These are phyloP conservation scores for Pichia sp. DNA, from an alignment of 1,139 yeast species.

Conservation along the genomic window DNA sequence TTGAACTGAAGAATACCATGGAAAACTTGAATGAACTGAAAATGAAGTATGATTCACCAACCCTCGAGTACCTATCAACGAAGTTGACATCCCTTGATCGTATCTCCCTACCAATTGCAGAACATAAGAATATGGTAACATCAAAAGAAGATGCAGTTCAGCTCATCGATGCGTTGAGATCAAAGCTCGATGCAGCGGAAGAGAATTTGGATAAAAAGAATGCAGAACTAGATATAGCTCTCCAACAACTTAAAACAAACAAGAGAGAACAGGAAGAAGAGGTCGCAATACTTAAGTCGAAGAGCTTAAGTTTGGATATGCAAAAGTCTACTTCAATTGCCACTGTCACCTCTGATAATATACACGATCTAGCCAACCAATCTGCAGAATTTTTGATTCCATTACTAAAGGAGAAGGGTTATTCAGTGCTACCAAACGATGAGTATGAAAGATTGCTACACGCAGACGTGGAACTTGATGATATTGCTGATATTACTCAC, in stretches of 20 bases:
- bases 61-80: slow-evolving; percentile 25
- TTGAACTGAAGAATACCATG: no score
- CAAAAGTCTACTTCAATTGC: slow-evolving; percentile 12
- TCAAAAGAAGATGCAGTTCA: neutral
- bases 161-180: neutral
- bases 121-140: no score
- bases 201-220: slow-evolving; percentile 3
- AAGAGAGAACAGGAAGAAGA: neutral
- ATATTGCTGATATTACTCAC: slow-evolving; percentile 9
- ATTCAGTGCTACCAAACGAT: slow-evolving; percentile 16
- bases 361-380: slow-evolving; percentile 12
- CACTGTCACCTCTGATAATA: slow-evolving; percentile 12
- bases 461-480: slow-evolving; percentile 9
- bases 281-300: neutral
- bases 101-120: slow-evolving; percentile 24
- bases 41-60: no score
- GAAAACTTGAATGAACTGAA: no score
- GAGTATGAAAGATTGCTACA: slow-evolving; percentile 18
- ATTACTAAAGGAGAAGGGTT: slow-evolving; percentile 12
- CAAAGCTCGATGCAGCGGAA: neutral
- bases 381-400: slow-evolving; percentile 15
- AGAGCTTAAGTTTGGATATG: slow-evolving; percentile 6
- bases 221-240: neutral
- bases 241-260: neutral
- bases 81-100: slow-evolving; percentile 23